A percentile compares a stretch with the other conserved stretches of the same genome.
These are phyloP conservation scores for Solanum hybrid DNA, from an alignment of 305 asterid species.

Conservation along the genomic window DNA sequence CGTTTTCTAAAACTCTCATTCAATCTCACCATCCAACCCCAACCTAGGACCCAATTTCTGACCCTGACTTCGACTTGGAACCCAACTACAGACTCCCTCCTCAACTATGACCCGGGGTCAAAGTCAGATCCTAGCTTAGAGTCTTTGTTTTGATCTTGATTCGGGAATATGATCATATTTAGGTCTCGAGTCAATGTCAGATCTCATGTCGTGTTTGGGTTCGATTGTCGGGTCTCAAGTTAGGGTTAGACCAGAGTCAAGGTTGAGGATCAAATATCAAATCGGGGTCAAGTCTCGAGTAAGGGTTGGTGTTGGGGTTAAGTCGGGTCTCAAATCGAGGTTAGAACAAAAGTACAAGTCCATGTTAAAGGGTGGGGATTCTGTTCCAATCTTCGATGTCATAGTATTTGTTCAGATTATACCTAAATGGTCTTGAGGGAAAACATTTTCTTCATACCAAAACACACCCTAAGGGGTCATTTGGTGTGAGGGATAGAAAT, in stretches of 20 bases:
- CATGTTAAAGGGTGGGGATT: not conserved
- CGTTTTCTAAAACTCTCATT: not conserved
- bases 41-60: rapidly evolving
- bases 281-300: not conserved
- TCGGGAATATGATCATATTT: not conserved
- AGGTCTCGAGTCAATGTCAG: not conserved
- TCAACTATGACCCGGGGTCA: not conserved
- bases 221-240: not conserved
- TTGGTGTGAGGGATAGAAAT: no score
- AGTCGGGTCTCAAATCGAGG: not conserved
- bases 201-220: not conserved
- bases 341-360: not conserved
- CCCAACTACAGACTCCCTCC: not conserved
- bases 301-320: not conserved
- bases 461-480: not conserved
- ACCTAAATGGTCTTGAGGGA: not conserved
- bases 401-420: not conserved
- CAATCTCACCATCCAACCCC: not conserved
- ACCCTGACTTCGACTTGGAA: not conserved
- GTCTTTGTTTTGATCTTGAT: not conserved
- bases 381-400: not conserved
- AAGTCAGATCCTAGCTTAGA: not conserved
- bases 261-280: not conserved
- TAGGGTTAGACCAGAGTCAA: not conserved
- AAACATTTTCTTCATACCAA: not conserved